Evolutionary conservation across 1,284 basidiomycete genomes (phyloP), one percentile per base, ranked within the genome.

Genomic region (Ustilago shanxiensis): DNA sequence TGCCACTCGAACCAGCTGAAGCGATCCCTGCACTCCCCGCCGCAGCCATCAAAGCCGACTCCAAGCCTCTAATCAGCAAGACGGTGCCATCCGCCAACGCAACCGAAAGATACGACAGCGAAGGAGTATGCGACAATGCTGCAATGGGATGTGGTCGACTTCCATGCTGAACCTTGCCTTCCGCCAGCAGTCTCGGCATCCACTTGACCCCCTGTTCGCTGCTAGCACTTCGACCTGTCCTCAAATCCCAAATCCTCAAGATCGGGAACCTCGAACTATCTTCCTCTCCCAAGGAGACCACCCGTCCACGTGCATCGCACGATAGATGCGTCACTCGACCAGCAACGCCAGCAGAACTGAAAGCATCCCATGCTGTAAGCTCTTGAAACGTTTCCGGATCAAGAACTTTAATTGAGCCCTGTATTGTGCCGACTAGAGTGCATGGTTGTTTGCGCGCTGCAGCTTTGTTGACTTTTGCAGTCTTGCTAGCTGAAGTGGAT

Each of bases 71-170:
- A 84, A 95, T 95, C 20, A 98, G 89, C 6, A 98, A 89, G 7
- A 98, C 95, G 0, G 93, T 93, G n/a, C 96, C 96, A 83, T 98
- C 95, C 1, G 92, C 95, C 11, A 98, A 89, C 9, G 95, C 96
- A 45, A 98, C 90, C 5, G 95, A 93, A 20, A 99, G 90, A 86
- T 95, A 93, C 1, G 93, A 91, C 1, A 98, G 89, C n/a, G 90
- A 90, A 7, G 90, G 88, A 0, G 95, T 93, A 28, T 95, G 88
- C 0, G 95, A 92, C 13, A 97, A 88, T 0, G 92, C 90, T 5
- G 93, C 92, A 2, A 96, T 66, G 2, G 82, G 82, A 52, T 78
- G 68, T 0, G 82, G 81, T 44, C 77, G 53, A 26, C 79, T 77
- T 6, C 82, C 81, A 47, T 83, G 82, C 62, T 84, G 82, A 6